phyloP scores from a whole-genome alignment of 208 protist genomes.

The Leishmania braziliensis region DNA sequence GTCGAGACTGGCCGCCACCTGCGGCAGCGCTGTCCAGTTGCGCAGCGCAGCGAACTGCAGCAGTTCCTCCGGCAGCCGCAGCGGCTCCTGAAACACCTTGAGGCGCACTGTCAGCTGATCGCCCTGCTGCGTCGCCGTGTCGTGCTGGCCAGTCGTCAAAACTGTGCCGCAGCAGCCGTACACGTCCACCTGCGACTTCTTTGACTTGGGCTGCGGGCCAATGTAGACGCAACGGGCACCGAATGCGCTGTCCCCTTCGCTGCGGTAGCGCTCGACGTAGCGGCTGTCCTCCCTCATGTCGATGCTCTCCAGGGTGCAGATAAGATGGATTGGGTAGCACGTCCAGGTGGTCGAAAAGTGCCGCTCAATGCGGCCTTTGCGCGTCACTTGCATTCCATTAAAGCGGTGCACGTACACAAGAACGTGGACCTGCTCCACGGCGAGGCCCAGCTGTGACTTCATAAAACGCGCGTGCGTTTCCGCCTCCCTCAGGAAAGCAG shows the following conservation, averaged over 20 bases:
- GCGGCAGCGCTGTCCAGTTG: slow-evolving; percentile 79
- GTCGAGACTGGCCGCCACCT: slow-evolving; percentile 55
- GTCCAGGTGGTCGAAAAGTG: slow-evolving; percentile 77
- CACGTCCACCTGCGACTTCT: slow-evolving; percentile 32
- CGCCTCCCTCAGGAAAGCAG: slow-evolving; percentile 60
- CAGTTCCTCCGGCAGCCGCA: slow-evolving; percentile 57
- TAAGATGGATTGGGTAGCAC: slow-evolving; percentile 77
- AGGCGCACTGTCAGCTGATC: slow-evolving; percentile 46
- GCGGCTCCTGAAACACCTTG: slow-evolving; percentile 41
- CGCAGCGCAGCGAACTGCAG: slow-evolving; percentile 44
- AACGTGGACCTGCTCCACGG: slow-evolving; percentile 49
- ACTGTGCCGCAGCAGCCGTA: slow-evolving; percentile 66
- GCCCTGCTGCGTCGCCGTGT: slow-evolving; percentile 26
- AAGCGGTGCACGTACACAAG: slow-evolving; percentile 89
- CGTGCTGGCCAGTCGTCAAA: slow-evolving; percentile 36
- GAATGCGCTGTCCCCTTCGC: slow-evolving; percentile 45
- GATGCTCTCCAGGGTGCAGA: slow-evolving; percentile 59
- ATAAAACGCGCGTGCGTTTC: slow-evolving; percentile 80
- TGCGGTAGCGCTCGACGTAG: slow-evolving; percentile 74
- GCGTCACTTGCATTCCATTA: slow-evolving; percentile 67
- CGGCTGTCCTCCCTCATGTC: slow-evolving; percentile 71
- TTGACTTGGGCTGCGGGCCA: slow-evolving; percentile 63
- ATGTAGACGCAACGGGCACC: slow-evolving; percentile 75
- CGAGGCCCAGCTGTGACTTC: slow-evolving; percentile 82
- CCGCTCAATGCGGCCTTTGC: slow-evolving; percentile 57